phyloP scores from a whole-genome alignment of 192 early-diverging fungal species.

The Spizellomyces sp. region DNA sequence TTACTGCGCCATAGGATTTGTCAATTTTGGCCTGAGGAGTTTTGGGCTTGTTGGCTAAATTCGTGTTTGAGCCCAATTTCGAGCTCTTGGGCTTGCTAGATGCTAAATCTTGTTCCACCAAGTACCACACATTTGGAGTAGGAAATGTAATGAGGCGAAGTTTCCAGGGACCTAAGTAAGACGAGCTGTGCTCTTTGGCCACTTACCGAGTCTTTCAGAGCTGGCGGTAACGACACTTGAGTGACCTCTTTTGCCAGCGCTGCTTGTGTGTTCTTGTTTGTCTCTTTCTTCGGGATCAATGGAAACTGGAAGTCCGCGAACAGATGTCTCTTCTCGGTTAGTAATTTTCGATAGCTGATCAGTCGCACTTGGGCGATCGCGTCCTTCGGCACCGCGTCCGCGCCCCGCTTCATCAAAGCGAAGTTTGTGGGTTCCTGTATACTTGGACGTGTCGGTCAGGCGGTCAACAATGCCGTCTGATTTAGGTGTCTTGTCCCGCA shows the following conservation, averaged over 20 bases:
- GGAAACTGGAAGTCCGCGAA: constrained; percentile 26
- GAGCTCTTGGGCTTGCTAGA: constrained; percentile 40
- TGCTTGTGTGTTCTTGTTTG: constrained; percentile 10
- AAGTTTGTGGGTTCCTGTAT: constrained; percentile 58
- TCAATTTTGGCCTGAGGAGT: constrained; percentile 1
- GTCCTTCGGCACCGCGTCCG: constrained; percentile 50
- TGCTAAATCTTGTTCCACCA: constrained; percentile 13
- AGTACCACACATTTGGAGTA: background rate
- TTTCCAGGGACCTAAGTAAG: background rate
- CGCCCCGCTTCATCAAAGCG: constrained; percentile 54
- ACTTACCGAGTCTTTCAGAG: constrained; percentile 40
- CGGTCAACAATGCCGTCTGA: constrained; percentile 36
- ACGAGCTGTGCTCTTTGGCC: background rate
- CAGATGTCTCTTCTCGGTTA: constrained; percentile 34
- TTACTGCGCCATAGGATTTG: constrained; percentile 23
- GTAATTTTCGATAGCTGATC: constrained; percentile 39
- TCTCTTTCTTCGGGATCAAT: constrained; percentile 26
- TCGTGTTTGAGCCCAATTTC: constrained; percentile 27
- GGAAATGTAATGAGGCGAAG: background rate
- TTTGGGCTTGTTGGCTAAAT: constrained; percentile 13
- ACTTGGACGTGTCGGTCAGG: constrained; percentile 43
- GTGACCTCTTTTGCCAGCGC: constrained; percentile 8
- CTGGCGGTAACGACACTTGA: constrained; percentile 34
- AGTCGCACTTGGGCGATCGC: constrained; percentile 40
- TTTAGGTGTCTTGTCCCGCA: constrained; percentile 28